These are phyloP conservation scores for Lasiodiplodia gonubiensis DNA, from an alignment of 2,329 filamentous ascomycete genomes.

Conservation along the genomic window DNA sequence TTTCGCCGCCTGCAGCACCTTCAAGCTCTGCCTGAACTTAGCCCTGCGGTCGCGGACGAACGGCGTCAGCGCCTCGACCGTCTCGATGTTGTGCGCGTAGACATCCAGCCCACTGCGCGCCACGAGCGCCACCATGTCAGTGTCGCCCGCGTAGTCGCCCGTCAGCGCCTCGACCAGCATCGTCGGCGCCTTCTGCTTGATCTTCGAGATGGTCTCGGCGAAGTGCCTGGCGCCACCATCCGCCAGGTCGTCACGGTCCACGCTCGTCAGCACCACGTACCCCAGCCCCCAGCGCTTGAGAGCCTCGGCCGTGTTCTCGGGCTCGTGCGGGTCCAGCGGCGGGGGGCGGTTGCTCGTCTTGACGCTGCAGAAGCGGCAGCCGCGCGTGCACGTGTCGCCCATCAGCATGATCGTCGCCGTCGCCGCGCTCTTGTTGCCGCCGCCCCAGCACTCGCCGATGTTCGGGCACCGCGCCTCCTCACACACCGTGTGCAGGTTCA, in stretches of 20 bases:
- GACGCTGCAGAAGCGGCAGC: constrained; percentile 95
- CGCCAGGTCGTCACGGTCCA: constrained; percentile 88
- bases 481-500: constrained; percentile 93
- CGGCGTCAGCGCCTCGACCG: constrained; percentile 86
- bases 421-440: constrained; percentile 82
- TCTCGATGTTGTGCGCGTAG: constrained; percentile 97
- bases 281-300: constrained; percentile 90
- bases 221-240: constrained; percentile 91
- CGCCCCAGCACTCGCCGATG: constrained; percentile 98
- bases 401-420: constrained; percentile 99
- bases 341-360: constrained; percentile 81
- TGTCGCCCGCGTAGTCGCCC: constrained; percentile 83
- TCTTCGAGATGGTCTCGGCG: constrained; percentile 90
- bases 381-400: constrained; percentile 96
- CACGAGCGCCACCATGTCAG: constrained; percentile 85
- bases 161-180: constrained; percentile 84
- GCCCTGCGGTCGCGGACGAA: constrained; percentile 88
- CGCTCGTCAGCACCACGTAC: constrained; percentile 91
- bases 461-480: constrained; percentile 98
- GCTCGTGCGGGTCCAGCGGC: constrained; percentile 92
- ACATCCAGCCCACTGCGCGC: constrained; percentile 90
- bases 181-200: constrained; percentile 75
- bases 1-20: constrained; percentile 83
- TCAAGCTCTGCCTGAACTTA: constrained; percentile 83
- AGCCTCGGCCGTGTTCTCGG: constrained; percentile 94